phyloP scores from a whole-genome alignment of 345 rosid species.

The Aegle marmelos region DNA sequence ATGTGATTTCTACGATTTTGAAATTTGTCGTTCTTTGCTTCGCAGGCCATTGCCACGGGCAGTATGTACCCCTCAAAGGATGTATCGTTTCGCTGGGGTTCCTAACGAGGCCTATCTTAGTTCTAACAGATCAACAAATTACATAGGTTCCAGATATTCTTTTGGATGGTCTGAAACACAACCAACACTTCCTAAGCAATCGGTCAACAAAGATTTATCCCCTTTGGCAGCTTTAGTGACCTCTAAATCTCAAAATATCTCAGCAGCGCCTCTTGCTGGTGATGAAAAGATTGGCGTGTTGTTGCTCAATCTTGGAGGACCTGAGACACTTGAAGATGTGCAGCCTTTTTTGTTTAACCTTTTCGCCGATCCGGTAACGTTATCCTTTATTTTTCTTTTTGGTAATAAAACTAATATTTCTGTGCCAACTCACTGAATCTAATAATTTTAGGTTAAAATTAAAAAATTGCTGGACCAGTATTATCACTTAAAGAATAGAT shows the following conservation, averaged over 20 bases:
- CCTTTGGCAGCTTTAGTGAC: constrained; percentile 60
- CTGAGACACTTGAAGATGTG: constrained; percentile 95
- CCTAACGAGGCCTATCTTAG: constrained; percentile 31
- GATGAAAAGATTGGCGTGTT: constrained; percentile 78
- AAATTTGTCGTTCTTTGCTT: neutral
- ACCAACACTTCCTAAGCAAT: constrained; percentile 21
- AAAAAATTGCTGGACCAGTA: neutral
- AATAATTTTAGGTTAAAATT: neutral
- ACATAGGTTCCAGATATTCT: constrained; percentile 22
- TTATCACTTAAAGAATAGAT: neutral
- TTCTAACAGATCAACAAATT: constrained; percentile 24
- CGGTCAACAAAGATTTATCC: constrained; percentile 23
- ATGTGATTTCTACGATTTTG: neutral
- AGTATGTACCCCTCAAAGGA: constrained; percentile 37
- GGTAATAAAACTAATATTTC: neutral
- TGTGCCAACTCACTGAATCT: neutral
- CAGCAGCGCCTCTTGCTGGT: constrained; percentile 36
- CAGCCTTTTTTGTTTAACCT: constrained; percentile 98
- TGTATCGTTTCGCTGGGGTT: constrained; percentile 30
- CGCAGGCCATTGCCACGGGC: constrained; percentile 43
- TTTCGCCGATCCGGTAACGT: constrained; percentile 86
- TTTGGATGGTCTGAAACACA: constrained; percentile 32
- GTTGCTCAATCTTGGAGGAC: constrained; percentile 96
- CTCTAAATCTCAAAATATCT: constrained; percentile 40
- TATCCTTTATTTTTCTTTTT: neutral